Base-by-base conservation (phyloP, 768 basidiomycete species). In the Tephrocybe rancida region DNA sequence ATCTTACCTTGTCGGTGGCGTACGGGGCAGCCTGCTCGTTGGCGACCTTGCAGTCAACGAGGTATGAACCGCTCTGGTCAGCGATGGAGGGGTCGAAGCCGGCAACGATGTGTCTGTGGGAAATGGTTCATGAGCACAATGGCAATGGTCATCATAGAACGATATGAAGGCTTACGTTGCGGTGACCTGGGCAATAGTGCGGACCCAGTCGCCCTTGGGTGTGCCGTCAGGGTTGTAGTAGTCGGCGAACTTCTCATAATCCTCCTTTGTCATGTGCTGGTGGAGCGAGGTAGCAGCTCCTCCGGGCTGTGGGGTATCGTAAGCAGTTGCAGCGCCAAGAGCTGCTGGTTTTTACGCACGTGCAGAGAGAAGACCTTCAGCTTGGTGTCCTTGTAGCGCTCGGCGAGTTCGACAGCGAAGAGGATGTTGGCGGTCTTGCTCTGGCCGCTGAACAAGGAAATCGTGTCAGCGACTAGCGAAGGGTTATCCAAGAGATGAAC, bases 391-490 rank as follows among this genome's bases (percentile, higher is more conserved):
- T 56, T 52, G 25, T 45, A 43, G 43, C 52, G 61, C 27, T 46
- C 35, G 9, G 53, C 48, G 19, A 52, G 48, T 2, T 52, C 37
- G 1, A 51, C 46, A 21, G 47, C 45, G 3, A 48, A 35, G 1
- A 47, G 54, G 10, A 58, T 52, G 21, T 55, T 54, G 9, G 59
- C 56, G 16, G 56, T 57, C 48, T 60, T 60, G 44, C 51, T 57
- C 32, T 60, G 56, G 14, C 59, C 59, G 27, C 52, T 50, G 5
- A 26, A 50, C n/a, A 21, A 24, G 29, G 9, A 44, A 0, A 24
- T 34, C 16, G 9, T 16, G 19, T 49, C 34, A 49, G 26, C 34
- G 19, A 24, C n/a, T 37, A 16, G n/a, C n/a, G 4, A 11, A 13
- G 10, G 21, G 1, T 13, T 13, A 34, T 34, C 27, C 2, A 4